A percentile compares a stretch with the other conserved stretches of the same genome.
These are phyloP conservation scores for Staphylotrichum tortipilum DNA, from an alignment of 495 filamentous ascomycete genomes.

Conservation along the genomic window DNA sequence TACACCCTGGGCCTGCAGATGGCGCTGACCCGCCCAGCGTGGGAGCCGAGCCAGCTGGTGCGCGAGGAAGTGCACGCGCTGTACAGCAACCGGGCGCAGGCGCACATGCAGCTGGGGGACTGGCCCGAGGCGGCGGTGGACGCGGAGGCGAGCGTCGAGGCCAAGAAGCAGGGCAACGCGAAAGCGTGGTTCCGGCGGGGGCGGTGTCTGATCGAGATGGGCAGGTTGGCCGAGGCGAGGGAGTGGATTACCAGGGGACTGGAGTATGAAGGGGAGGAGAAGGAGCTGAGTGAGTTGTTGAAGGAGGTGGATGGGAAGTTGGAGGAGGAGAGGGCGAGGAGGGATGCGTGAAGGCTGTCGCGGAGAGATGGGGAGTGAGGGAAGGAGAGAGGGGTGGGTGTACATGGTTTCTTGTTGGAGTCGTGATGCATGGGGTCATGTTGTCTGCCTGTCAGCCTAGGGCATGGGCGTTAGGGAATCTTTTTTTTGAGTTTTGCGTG, in stretches of 20 bases:
- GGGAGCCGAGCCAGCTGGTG: conserved; percentile 77
- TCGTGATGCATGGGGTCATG: neutral
- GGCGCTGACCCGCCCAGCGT: conserved; percentile 69
- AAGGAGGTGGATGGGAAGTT: conserved; percentile 55
- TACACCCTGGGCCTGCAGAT: conserved; percentile 82
- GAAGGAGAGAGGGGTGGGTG: neutral
- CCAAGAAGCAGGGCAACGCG: conserved; percentile 74
- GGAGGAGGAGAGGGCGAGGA: conserved; percentile 16
- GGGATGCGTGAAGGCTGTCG: conserved; percentile 7
- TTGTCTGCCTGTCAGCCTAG: too few relatives aligned
- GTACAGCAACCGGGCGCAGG: conserved; percentile 84
- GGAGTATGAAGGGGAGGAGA: conserved; percentile 73
- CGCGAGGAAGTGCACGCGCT: conserved; percentile 73
- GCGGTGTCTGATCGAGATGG: conserved; percentile 83
- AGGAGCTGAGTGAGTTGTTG: conserved; percentile 58
- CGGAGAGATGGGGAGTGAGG: neutral
- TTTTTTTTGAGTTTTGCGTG: too few relatives aligned
- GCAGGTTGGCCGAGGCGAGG: conserved; percentile 69
- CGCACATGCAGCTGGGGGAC: conserved; percentile 64
- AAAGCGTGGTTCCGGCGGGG: conserved; percentile 91
- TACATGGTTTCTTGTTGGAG: neutral
- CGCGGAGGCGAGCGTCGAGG: conserved; percentile 81
- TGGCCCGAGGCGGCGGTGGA: conserved; percentile 81
- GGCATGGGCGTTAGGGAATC: neutral
- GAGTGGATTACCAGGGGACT: conserved; percentile 63